These are phyloP conservation scores for Coffea eugenioides DNA, from an alignment of 257 asterid species.

Conservation along the genomic window DNA sequence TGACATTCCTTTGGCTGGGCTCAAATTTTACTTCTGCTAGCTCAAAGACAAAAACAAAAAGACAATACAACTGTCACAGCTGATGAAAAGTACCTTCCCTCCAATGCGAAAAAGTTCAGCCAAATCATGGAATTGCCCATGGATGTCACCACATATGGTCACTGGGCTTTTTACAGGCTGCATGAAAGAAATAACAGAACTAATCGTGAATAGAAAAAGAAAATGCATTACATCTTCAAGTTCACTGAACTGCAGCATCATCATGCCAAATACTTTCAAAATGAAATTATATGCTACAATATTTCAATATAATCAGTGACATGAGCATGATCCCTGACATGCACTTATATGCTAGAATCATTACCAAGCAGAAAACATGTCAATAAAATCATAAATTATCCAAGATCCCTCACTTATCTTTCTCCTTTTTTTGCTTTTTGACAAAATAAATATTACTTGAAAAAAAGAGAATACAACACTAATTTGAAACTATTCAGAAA, in stretches of 20 bases:
- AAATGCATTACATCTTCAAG: background rate
- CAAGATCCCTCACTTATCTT: background rate
- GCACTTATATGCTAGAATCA: background rate
- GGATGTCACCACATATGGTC: constrained; percentile 96
- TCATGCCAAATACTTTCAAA: background rate
- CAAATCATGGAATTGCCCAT: constrained; percentile 95
- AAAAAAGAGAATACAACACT: too few species aligned
- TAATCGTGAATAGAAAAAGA: background rate
- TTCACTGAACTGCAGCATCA: background rate
- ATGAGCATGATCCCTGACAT: too few species aligned
- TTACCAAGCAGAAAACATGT: background rate
- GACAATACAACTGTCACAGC: background rate
- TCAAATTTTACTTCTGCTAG: constrained; percentile 23
- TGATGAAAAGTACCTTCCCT: constrained; percentile 66
- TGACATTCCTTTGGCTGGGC: constrained; percentile 18
- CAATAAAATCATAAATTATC: background rate
- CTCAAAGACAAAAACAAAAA: constrained; percentile 18
- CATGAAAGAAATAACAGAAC: constrained; percentile 29
- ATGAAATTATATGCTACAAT: background rate
- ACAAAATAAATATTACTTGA: too few species aligned
- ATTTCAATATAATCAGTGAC: too few species aligned
- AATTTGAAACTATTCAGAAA: too few species aligned
- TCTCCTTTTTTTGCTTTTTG: too few species aligned
- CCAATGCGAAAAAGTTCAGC: constrained; percentile 97
- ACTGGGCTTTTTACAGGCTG: constrained; percentile 98